These are phyloP conservation scores for Hanseniaspora taiwanica DNA, from an alignment of 805 yeast species.

Conservation along the genomic window DNA sequence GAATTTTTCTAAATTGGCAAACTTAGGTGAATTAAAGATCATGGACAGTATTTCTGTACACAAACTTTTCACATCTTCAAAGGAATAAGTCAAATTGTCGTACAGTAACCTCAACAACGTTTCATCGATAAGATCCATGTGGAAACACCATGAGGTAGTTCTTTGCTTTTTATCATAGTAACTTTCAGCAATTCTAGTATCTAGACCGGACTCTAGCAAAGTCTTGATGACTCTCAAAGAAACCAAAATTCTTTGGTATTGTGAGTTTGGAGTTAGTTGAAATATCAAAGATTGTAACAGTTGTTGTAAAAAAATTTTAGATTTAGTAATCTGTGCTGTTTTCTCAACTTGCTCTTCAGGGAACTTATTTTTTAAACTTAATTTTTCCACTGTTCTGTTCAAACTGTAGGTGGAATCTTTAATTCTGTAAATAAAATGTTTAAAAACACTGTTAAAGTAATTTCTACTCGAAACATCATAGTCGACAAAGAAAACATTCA, in stretches of 20 bases:
- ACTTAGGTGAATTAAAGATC: constrained; percentile 13
- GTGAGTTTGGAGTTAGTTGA: constrained; percentile 41
- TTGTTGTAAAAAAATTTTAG: constrained; percentile 29
- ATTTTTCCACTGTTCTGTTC: constrained; percentile 36
- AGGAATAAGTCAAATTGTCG: constrained; percentile 55
- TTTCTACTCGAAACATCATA: constrained; percentile 56
- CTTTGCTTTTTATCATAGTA: constrained; percentile 30
- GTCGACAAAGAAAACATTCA: constrained; percentile 48
- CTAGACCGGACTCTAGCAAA: constrained; percentile 44
- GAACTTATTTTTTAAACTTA: constrained; percentile 26
- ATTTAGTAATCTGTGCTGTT: constrained; percentile 19
- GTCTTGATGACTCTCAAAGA: constrained; percentile 34
- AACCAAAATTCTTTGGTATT: constrained; percentile 39
- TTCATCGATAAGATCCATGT: constrained; percentile 29
- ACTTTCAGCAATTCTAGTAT: constrained; percentile 27
- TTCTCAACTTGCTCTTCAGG: constrained; percentile 26
- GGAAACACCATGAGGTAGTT: constrained; percentile 35
- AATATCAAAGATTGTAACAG: constrained; percentile 25
- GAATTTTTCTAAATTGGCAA: not conserved
- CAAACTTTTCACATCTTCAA: constrained; percentile 57
- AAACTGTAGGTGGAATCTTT: constrained; percentile 55
- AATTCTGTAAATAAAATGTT: constrained; percentile 49
- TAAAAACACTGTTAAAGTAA: constrained; percentile 46
- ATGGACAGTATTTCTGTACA: constrained; percentile 35
- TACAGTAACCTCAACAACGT: constrained; percentile 35